Conservation (phyloP, 768 basidiomycete genomes). For the Suillus ampliporus region DNA sequence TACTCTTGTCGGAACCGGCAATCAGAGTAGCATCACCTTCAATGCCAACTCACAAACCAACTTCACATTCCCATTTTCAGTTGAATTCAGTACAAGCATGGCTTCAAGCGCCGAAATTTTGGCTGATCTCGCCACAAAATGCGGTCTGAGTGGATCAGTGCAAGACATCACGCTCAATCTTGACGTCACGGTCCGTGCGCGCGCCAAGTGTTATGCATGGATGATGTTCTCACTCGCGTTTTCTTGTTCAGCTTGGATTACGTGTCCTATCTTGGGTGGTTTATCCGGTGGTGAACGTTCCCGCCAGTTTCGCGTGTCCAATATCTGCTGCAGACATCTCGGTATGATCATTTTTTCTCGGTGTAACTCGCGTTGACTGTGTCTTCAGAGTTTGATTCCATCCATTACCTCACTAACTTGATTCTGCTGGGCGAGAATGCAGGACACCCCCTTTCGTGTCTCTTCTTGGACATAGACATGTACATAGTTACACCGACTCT, state of each 20-base stretch:
- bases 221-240: not conserved
- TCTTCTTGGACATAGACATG: not conserved
- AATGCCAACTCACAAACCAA: slow-evolving; percentile 60
- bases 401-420: slow-evolving; percentile 15
- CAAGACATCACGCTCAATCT: slow-evolving; percentile 64
- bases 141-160: slow-evolving; percentile 53
- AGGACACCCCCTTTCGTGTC: not conserved
- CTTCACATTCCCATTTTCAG: slow-evolving; percentile 77
- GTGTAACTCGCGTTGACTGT: slow-evolving; percentile 19
- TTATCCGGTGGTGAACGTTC: slow-evolving; percentile 67
- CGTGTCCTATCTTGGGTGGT: slow-evolving; percentile 68
- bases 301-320: slow-evolving; percentile 69
- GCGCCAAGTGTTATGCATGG: slow-evolving; percentile 11
- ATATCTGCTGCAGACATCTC: slow-evolving; percentile 41
- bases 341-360: slow-evolving; percentile 17
- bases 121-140: slow-evolving; percentile 65
- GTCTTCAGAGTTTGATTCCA: slow-evolving; percentile 24
- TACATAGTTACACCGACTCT: too few species aligned
- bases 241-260: slow-evolving; percentile 58
- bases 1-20: slow-evolving; percentile 70
- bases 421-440: not conserved
- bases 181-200: slow-evolving; percentile 60
- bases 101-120: slow-evolving; percentile 63
- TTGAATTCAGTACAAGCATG: slow-evolving; percentile 60
- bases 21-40: slow-evolving; percentile 50